A percentile compares a stretch with the other conserved stretches of the same genome.
phyloP scores from a whole-genome alignment of 1,284 basidiomycete genomes.

The Testicularia cyperi region DNA sequence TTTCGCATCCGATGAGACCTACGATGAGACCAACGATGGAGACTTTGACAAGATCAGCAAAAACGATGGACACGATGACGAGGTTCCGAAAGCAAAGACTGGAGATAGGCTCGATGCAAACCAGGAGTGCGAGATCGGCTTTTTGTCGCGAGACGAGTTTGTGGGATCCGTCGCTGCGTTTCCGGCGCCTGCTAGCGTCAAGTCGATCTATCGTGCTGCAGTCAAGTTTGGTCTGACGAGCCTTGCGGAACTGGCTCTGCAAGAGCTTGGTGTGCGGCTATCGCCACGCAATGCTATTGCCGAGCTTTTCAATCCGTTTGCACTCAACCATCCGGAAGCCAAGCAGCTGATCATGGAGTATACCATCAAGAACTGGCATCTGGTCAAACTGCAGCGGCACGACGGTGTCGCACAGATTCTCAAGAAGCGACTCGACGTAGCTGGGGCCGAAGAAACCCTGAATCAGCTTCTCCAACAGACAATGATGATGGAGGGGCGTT shows the following conservation, averaged over 20 bases:
- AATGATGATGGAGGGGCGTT: too few species aligned
- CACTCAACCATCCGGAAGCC: conserved; percentile 2
- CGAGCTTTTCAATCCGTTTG: conserved; percentile 15
- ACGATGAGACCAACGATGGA: background rate
- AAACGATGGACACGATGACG: background rate
- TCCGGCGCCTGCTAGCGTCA: conserved; percentile 8
- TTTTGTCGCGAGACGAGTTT: too few species aligned
- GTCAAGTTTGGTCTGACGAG: conserved; percentile 2
- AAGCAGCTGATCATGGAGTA: conserved; percentile 5
- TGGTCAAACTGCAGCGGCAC: conserved; percentile 3
- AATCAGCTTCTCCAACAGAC: conserved; percentile 1
- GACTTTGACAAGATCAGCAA: background rate
- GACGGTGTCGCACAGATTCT: background rate
- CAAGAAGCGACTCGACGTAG: background rate
- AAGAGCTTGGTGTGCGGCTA: conserved; percentile 3
- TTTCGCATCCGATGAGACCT: too few species aligned
- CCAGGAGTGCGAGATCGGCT: too few species aligned
- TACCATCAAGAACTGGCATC: conserved; percentile 18
- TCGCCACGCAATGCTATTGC: conserved; percentile 7
- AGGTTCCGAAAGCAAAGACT: background rate
- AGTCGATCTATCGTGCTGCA: conserved; percentile 22
- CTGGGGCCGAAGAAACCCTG: conserved; percentile 2
- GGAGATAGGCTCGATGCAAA: too few species aligned
- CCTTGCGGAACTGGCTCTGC: conserved; percentile 6
- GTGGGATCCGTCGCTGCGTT: too few species aligned